These are phyloP conservation scores for Psophocarpus tetragonolobus DNA, from an alignment of 306 rosid genomes.

Conservation along the genomic window DNA sequence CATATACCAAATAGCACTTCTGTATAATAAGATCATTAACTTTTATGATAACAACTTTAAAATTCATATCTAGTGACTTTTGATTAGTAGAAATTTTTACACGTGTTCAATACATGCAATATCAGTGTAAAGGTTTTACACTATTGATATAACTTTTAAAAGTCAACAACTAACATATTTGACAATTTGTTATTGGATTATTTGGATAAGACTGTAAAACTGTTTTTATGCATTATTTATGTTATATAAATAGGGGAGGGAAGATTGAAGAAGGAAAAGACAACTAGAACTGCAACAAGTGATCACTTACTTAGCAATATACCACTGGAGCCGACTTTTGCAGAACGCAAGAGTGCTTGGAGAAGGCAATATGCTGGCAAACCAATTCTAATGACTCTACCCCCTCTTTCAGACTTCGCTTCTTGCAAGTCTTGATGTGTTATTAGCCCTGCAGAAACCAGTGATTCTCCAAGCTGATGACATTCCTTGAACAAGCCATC, in stretches of 20 bases:
- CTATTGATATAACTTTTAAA: too few species aligned
- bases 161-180: too few species aligned
- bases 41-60: too few species aligned
- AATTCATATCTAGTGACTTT: neutral
- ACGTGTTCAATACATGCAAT: too few species aligned
- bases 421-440: constrained; percentile 67
- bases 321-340: constrained; percentile 58
- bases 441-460: constrained; percentile 70
- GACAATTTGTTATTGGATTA: too few species aligned
- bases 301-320: constrained; percentile 66
- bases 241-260: neutral
- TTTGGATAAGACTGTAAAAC: too few species aligned
- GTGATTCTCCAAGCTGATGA: constrained; percentile 50
- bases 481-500: constrained; percentile 71
- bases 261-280: neutral
- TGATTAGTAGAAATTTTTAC: too few species aligned
- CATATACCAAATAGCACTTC: neutral
- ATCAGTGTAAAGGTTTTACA: too few species aligned
- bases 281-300: neutral
- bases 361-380: constrained; percentile 90
- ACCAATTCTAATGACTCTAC: constrained; percentile 75
- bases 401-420: constrained; percentile 61
- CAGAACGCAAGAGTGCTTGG: constrained; percentile 72
- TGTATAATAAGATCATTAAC: too few species aligned
- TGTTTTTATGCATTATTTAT: too few species aligned